These are phyloP conservation scores for Multifurca ochricompacta DNA, from an alignment of 768 basidiomycete species.

Conservation along the genomic window DNA sequence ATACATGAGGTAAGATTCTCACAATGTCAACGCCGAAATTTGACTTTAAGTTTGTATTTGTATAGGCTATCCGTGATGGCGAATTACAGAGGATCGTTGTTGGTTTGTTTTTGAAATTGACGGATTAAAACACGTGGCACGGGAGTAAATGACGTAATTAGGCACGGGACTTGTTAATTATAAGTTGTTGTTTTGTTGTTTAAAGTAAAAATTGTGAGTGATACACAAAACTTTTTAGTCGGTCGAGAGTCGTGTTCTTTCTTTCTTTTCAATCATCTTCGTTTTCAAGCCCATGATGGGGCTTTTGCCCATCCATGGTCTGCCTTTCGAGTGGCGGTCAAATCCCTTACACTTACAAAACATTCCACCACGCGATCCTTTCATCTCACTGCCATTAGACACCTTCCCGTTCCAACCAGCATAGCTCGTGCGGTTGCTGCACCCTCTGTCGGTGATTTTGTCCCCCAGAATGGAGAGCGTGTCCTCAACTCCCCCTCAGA, in stretches of 20 bases:
- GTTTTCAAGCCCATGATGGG: slow-evolving; percentile 6
- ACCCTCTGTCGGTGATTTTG: slow-evolving; percentile 25
- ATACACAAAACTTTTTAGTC: background rate
- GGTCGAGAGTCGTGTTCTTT: no score
- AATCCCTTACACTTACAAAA: background rate
- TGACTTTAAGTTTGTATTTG: background rate
- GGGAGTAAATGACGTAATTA: background rate
- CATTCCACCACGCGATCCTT: background rate
- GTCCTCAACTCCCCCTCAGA: slow-evolving; percentile 93
- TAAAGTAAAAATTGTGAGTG: no score
- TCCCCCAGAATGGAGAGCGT: slow-evolving; percentile 40
- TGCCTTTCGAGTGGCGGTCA: background rate
- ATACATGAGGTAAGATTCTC: slow-evolving; percentile 53
- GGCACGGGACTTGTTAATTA: background rate
- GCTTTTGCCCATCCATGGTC: slow-evolving; percentile 11
- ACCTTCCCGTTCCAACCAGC: slow-evolving; percentile 7
- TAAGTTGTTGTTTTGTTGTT: background rate
- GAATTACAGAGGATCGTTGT: slow-evolving; percentile 50
- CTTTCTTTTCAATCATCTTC: background rate
- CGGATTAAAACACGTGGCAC: background rate
- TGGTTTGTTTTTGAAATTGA: slow-evolving; percentile 34
- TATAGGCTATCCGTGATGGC: slow-evolving; percentile 58
- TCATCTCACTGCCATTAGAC: slow-evolving; percentile 9
- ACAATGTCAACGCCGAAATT: background rate
- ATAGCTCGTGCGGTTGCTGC: slow-evolving; percentile 24